Evolutionary conservation across 352 stramenopile species (phyloP), one percentile per base, ranked within the genome.

Genomic region (Phytophthora fragariaefolia): DNA sequence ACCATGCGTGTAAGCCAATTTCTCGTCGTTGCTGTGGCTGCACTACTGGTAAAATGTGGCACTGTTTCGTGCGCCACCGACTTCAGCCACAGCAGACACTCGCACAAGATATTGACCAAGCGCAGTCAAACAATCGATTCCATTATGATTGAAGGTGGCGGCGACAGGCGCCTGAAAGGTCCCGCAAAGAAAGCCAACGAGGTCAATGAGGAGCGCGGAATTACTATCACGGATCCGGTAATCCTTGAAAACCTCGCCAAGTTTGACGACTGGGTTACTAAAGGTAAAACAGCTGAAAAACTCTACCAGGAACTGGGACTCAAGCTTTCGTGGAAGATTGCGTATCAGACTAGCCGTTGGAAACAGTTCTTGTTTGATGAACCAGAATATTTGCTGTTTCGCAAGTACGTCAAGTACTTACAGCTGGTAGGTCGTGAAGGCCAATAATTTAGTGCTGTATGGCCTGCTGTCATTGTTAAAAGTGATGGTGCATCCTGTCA

Each of bases 371-470:
- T 56, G n/a, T 56, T 56, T 18, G n/a, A 56, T 26, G 28, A 56
- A 30, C 49, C 49, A 2, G 27, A 56, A 28, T 56, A 56, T 12
- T 18, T 43, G n/a, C 3, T 56, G 26, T 56, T 43, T 18, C 49
- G 49, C 49, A 56, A 56, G 17, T 56, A 43, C n/a, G 27, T 43
- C n/a, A 55, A 55, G 27, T 55, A 55, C n/a, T 43, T 56, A 28
- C 42, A 56, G 20, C 27, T 56, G 20, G 43, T 43, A n/a, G 49
- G 49, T 9, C 49, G 26, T 5, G 49, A 56, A 12, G 49, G 43
- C 32, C 32, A 6, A 56, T 10, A 24, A 40, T n/a, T 40, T 15
- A 22, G 17, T n/a, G 26, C 24, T n/a, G n/a, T n/a, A n/a, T n/a
- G n/a, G n/a, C n/a, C n/a, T n/a, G n/a, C 6, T 23, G 6, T 24